Evolutionary conservation across 805 yeast species (phyloP).

Genomic region (Metschnikowia lachancei): DNA sequence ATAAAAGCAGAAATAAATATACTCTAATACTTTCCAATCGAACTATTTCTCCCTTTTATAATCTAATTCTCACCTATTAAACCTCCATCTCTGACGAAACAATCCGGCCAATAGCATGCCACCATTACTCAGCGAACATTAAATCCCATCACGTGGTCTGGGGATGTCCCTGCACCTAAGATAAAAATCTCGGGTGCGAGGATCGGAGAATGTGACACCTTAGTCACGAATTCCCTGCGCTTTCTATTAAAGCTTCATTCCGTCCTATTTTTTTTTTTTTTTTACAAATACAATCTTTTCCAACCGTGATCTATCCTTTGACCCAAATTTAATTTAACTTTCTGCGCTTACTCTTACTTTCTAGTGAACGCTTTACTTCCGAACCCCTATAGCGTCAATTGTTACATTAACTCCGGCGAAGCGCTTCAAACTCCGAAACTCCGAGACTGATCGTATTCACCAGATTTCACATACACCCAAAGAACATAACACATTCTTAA

Average conservation of each 20-base stretch:
- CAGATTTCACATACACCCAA: neutral
- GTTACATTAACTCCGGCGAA: neutral
- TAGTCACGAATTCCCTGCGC: neutral
- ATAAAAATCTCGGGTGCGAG: slow-evolving; percentile 18
- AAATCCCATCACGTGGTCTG: slow-evolving; percentile 18
- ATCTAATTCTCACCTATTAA: neutral
- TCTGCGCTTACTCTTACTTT: too few species aligned
- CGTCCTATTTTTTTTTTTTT: neutral
- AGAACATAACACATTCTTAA: neutral
- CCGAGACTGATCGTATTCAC: neutral
- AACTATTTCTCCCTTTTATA: too few species aligned
- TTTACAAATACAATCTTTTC: neutral
- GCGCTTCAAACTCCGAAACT: neutral
- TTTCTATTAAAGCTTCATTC: neutral
- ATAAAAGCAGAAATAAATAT: too few species aligned
- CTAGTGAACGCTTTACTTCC: too few species aligned
- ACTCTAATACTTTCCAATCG: too few species aligned
- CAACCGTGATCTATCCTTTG: too few species aligned
- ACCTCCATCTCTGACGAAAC: neutral
- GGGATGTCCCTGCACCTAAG: slow-evolving; percentile 10
- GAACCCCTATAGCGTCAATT: too few species aligned
- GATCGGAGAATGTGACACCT: slow-evolving; percentile 9
- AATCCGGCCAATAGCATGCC: slow-evolving; percentile 13
- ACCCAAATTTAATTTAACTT: too few species aligned
- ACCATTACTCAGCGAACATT: slow-evolving; percentile 10